Conservation (phyloP, 1,284 basidiomycete genomes). For the Uromyces viciae-fabae region DNA sequence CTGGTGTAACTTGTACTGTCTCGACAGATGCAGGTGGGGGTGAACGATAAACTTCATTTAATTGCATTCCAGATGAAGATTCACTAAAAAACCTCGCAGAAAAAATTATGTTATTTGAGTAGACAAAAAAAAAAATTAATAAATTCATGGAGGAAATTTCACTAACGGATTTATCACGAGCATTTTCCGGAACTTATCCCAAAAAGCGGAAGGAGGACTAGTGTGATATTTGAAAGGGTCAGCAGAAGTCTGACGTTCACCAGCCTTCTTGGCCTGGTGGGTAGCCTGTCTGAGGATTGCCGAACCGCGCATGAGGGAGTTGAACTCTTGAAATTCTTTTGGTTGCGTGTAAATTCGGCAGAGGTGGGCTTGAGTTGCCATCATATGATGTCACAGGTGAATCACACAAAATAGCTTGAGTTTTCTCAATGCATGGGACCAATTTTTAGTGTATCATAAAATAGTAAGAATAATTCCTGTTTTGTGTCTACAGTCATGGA, state of each 20-base stretch:
- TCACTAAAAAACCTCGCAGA: not conserved
- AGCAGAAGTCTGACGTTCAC: slow-evolving; percentile 28
- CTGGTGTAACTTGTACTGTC: slow-evolving; percentile 40
- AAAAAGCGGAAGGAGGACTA: slow-evolving; percentile 26
- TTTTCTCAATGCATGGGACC: too few species aligned
- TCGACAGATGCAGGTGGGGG: slow-evolving; percentile 35
- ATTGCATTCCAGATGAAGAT: slow-evolving; percentile 33
- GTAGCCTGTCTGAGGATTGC: slow-evolving; percentile 9
- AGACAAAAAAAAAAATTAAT: not conserved
- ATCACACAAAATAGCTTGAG: too few species aligned
- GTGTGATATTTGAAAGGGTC: slow-evolving; percentile 41
- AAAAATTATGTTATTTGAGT: not conserved
- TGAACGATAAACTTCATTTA: slow-evolving; percentile 17
- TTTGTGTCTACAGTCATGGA: too few species aligned
- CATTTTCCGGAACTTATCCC: slow-evolving; percentile 35
- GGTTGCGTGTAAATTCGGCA: too few species aligned
- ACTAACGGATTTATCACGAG: slow-evolving; percentile 39
- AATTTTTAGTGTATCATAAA: too few species aligned
- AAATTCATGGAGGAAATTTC: not conserved
- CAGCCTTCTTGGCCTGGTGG: slow-evolving; percentile 11
- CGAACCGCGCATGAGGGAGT: slow-evolving; percentile 14
- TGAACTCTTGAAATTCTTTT: too few species aligned
- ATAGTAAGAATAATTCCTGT: too few species aligned
- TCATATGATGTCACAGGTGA: too few species aligned
- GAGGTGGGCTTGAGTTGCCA: too few species aligned